Evolutionary conservation across 257 asterid species (phyloP).

Genomic region (Nicotiana attenuata): DNA sequence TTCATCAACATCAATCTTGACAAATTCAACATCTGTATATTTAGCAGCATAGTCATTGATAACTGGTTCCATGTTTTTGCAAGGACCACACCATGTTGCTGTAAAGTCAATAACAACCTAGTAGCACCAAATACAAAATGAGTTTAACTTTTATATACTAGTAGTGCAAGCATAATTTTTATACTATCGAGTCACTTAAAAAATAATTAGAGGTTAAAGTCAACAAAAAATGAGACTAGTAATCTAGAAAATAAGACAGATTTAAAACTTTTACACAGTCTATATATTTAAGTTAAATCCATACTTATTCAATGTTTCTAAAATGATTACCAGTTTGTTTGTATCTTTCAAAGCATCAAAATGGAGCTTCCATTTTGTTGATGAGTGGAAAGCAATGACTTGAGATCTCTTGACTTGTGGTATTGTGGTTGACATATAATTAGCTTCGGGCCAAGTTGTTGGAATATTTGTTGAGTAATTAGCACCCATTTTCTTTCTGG

Average conservation of each 20-base stretch:
- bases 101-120: slow-evolving; percentile 37
- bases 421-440: not conserved
- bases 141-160: not conserved
- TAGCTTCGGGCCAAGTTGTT: slow-evolving; percentile 11
- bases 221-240: not conserved
- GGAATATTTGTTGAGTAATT: slow-evolving; percentile 9
- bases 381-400: slow-evolving; percentile 42
- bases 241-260: not conserved
- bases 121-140: not conserved
- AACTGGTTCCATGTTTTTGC: slow-evolving; percentile 32
- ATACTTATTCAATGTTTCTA: too few species aligned
- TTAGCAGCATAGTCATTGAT: slow-evolving; percentile 20
- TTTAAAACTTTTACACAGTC: not conserved
- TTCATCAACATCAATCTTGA: slow-evolving; percentile 44
- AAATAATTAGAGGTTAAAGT: not conserved
- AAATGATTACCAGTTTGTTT: slow-evolving; percentile 28
- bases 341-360: slow-evolving; percentile 37
- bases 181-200: not conserved
- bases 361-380: slow-evolving; percentile 48
- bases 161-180: not conserved
- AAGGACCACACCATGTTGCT: slow-evolving; percentile 44
- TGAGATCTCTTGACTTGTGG: slow-evolving; percentile 23
- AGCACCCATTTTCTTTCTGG: not conserved
- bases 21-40: slow-evolving; percentile 28
- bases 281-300: too few species aligned